Percentiles rank a stretch among this genome's conserved stretches.
Evolutionary conservation across 2,329 filamentous ascomycete species (phyloP).

Genomic region (Cyphellophora europaea): DNA sequence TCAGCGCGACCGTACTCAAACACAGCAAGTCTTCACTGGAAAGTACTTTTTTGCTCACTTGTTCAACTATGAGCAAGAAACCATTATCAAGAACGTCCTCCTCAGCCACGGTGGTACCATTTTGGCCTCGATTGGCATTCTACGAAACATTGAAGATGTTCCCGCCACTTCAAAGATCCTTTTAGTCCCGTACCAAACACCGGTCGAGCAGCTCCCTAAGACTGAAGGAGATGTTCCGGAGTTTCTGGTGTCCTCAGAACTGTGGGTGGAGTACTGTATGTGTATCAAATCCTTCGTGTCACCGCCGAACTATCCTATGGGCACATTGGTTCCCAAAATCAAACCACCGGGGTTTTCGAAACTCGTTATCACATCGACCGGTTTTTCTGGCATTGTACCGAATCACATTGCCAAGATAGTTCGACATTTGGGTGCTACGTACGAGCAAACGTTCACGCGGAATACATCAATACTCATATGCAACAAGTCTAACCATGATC

Average conservation of each 20-base stretch:
- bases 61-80: constrained; percentile 21
- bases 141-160: constrained; percentile 18
- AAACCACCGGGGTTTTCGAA: constrained; percentile 58
- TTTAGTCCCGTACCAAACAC: constrained; percentile 37
- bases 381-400: constrained; percentile 74
- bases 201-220: constrained; percentile 23
- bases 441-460: constrained; percentile 66
- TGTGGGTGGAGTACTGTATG: constrained; percentile 86
- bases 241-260: constrained; percentile 60
- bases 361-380: constrained; percentile 70
- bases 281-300: constrained; percentile 63
- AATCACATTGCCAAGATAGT: constrained; percentile 74
- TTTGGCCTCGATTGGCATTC: constrained; percentile 24
- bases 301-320: constrained; percentile 62
- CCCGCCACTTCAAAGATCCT: constrained; percentile 14
- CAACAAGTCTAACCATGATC: constrained; percentile 32
- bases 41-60: background rate
- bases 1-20: background rate
- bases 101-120: constrained; percentile 31
- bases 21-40: constrained; percentile 1
- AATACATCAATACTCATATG: constrained; percentile 72
- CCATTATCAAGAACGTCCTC: constrained; percentile 31
- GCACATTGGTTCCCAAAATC: constrained; percentile 64
- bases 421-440: constrained; percentile 65
- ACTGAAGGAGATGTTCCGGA: constrained; percentile 20